Percentiles rank a stretch among this genome's conserved stretches.
phyloP scores from a whole-genome alignment of 129 eudicot species.

The Rutidosis leptorrhynchoides region DNA sequence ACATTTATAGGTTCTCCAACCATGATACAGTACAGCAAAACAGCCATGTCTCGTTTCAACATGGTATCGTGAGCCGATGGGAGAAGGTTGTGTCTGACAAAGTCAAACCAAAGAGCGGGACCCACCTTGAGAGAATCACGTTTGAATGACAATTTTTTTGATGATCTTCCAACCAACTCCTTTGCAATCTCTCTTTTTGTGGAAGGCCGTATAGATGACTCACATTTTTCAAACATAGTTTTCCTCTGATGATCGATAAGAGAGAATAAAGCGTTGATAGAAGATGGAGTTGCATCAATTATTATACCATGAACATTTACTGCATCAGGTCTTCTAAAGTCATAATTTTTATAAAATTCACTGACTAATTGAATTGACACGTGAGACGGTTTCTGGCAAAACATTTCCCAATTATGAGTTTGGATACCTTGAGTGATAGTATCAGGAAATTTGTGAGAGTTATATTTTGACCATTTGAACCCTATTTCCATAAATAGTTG shows the following conservation, averaged over 20 bases:
- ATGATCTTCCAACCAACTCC: neutral
- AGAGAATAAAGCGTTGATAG: slow-evolving; percentile 3
- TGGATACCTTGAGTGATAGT: neutral
- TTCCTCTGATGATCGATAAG: neutral
- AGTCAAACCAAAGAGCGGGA: neutral
- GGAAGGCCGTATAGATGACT: neutral
- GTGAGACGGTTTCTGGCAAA: neutral
- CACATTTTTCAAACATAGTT: neutral
- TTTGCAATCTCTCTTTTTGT: neutral
- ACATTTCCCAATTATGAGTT: slow-evolving; percentile 4
- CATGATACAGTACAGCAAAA: slow-evolving; percentile 1
- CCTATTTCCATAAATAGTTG: slow-evolving; percentile 2
- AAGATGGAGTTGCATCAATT: neutral
- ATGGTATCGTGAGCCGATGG: neutral
- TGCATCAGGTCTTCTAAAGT: neutral
- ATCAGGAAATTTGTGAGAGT: neutral
- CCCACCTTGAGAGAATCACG: neutral
- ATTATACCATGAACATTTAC: neutral
- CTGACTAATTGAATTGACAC: neutral
- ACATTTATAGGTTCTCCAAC: neutral
- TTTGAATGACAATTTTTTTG: neutral
- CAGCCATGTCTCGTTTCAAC: neutral
- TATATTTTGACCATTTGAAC: neutral
- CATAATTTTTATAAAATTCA: neutral
- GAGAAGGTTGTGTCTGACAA: neutral